Evolutionary conservation across 2,329 filamentous ascomycete genomes (phyloP), one percentile per base, ranked within the genome.

Genomic region (Microcyclospora tardicrescens): DNA sequence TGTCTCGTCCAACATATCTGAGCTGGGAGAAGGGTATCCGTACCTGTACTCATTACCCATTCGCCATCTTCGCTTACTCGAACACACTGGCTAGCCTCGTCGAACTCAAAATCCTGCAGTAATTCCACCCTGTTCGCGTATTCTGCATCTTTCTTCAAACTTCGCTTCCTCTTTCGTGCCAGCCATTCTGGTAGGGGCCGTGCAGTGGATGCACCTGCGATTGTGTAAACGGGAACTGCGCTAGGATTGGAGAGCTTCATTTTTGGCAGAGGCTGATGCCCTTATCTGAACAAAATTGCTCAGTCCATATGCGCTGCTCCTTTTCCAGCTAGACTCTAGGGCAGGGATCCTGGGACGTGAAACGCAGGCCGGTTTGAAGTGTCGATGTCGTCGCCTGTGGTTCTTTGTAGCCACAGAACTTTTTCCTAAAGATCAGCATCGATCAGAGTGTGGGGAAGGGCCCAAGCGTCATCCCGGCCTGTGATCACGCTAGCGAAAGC

Each of bases 21-120:
- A 5, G 14, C 30, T 6, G 4, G 30, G 12, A n/a, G 30, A 32
- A 32, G 10, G 30, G 10, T 35, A n/a, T 35, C n/a, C 13, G 10
- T 75, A 66, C 85, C 86, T 37, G 87, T 93, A 54, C 84, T 93
- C 84, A 95, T 91, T 31, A 91, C 77, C 87, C 91, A 98, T 58
- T 96, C 81, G 35, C 89, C 89, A 73, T 98, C 91, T 42, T 94
- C 87, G 52, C 84, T 94, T 46, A 91, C 76, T 36, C 85, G 76
- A 46, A 98, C 77, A 58, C 89, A 95, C 50, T 80, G 77, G 57
- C 86, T 94, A 31, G 93, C 89, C 63, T 94, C 87, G 54, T 95
- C 87, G 54, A 98, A 96, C 57, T 93, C 87, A 61, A 98, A 98
- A 58, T 98, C 91, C 56, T 98, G 91, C 29, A 98, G 73, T 41